Evolutionary conservation across 768 basidiomycete genomes (phyloP).

Genomic region (Mycena albidolilacea): DNA sequence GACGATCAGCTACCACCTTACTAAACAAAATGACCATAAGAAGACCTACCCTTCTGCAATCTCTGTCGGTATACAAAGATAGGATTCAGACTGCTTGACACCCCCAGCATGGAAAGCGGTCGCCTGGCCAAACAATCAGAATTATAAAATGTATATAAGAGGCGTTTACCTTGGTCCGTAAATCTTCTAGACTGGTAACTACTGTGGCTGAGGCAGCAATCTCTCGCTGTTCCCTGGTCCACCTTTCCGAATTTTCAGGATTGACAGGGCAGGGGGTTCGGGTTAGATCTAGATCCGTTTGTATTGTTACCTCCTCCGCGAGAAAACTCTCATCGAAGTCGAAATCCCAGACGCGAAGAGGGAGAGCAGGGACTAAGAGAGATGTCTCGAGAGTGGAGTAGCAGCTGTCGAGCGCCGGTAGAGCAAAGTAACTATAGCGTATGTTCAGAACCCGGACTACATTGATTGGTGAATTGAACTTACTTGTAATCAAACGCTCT

Average conservation of each 20-base stretch:
- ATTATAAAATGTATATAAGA: too few species aligned
- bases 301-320: background rate
- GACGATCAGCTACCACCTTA: background rate
- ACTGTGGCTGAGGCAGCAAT: background rate
- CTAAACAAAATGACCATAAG: background rate
- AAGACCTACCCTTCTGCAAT: constrained; percentile 15
- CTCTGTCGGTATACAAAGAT: background rate
- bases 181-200: background rate
- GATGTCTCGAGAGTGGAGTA: background rate
- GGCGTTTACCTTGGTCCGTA: background rate
- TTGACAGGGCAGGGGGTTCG: constrained; percentile 6
- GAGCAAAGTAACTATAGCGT: background rate
- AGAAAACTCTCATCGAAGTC: background rate
- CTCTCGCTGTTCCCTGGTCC: background rate
- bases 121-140: background rate
- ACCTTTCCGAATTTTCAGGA: background rate
- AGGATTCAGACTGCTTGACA: background rate
- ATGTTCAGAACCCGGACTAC: background rate
- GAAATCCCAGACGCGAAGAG: background rate
- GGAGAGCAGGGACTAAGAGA: background rate
- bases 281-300: background rate
- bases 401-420: background rate
- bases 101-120: background rate
- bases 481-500: background rate
- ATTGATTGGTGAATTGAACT: background rate